These are phyloP conservation scores for Ambrosiella cleistominuta DNA, from an alignment of 2,329 filamentous ascomycete genomes.

Conservation along the genomic window DNA sequence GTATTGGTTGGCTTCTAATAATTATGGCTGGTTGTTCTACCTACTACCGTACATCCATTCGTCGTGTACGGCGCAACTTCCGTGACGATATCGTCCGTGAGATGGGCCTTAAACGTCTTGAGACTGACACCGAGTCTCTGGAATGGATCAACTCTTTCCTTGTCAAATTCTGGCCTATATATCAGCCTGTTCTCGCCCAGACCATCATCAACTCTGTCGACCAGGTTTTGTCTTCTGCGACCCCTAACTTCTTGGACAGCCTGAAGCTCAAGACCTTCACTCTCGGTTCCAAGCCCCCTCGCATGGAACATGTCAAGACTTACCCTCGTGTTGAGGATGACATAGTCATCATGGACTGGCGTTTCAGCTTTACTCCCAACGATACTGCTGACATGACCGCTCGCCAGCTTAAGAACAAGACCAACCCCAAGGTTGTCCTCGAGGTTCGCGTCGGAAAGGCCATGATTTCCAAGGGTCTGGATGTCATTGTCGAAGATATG, in stretches of 20 bases:
- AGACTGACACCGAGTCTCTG: slow-evolving; percentile 78
- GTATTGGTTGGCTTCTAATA: slow-evolving; percentile 81
- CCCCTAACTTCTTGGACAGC: slow-evolving; percentile 82
- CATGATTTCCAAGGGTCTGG: slow-evolving; percentile 89
- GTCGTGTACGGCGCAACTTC: slow-evolving; percentile 86
- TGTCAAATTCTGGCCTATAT: slow-evolving; percentile 98
- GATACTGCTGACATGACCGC: slow-evolving; percentile 83
- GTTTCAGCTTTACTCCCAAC: slow-evolving; percentile 96
- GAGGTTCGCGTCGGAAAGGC: slow-evolving; percentile 92
- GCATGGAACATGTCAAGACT: slow-evolving; percentile 94
- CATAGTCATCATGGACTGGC: slow-evolving; percentile 97
- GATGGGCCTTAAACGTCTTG: slow-evolving; percentile 68
- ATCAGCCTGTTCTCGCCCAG: slow-evolving; percentile 79
- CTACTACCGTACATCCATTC: slow-evolving; percentile 90
- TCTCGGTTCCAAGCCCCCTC: slow-evolving; percentile 82
- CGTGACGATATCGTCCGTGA: slow-evolving; percentile 85
- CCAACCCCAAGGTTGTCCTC: slow-evolving; percentile 91
- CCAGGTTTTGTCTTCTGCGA: slow-evolving; percentile 83
- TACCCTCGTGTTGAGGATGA: slow-evolving; percentile 94
- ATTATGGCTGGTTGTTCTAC: slow-evolving; percentile 85
- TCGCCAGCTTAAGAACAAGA: slow-evolving; percentile 79
- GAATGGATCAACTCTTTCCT: slow-evolving; percentile 99
- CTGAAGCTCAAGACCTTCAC: slow-evolving; percentile 87
- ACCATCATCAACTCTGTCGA: slow-evolving; percentile 89
- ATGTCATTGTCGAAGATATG: slow-evolving; percentile 97